Evolutionary conservation across 192 early-diverging fungal genomes (phyloP), one percentile per base, ranked within the genome.

Genomic region (Spizellomyces sp.): DNA sequence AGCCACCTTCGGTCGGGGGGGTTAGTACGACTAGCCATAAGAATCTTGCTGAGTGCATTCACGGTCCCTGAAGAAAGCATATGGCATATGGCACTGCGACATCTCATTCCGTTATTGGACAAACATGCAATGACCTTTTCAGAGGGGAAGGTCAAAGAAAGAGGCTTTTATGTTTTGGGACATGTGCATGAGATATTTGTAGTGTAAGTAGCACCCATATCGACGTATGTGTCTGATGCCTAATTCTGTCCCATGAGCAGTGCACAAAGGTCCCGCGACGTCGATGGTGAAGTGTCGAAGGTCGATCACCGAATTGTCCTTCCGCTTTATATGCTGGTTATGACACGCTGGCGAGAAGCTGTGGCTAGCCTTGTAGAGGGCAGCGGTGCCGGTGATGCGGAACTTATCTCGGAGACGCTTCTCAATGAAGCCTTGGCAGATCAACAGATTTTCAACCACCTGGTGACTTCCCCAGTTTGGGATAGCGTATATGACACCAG

Each of bases 11-110:
- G 77, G 21, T 14, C 63, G 6, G 75, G 78, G n/a, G 78, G 78
- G n/a, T 50, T 83, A 15, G 45, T 77, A 3, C 71, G 77, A 4
- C 56, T 83, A 5, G 73, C 74, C 14, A 48, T 83, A 42, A 75
- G 81, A 8, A 69, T 83, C 0, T 63, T 83, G 61, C 56, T 83
- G 65, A 78, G 68, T 56, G 77, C 75, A 9, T 61, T 83, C 7
- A 56, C 70, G 3, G 66, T 79, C 5, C 73, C 65, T 43, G 78
- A 77, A 12, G 72, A 74, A 19, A 70, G 36, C 41, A 64, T 66
- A 10, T 79, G 81, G 78, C 70, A 77, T 44, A 47, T 75, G 5
- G 66, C 68, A 6, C 17, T 79, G 8, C 77, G 72, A 0, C 75
- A 83, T 48, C 68, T 83, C 8, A 64, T 78, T 45, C 67, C 75